Base-by-base conservation (phyloP, 345 rosid species). In the Sonneratia caseolaris region DNA sequence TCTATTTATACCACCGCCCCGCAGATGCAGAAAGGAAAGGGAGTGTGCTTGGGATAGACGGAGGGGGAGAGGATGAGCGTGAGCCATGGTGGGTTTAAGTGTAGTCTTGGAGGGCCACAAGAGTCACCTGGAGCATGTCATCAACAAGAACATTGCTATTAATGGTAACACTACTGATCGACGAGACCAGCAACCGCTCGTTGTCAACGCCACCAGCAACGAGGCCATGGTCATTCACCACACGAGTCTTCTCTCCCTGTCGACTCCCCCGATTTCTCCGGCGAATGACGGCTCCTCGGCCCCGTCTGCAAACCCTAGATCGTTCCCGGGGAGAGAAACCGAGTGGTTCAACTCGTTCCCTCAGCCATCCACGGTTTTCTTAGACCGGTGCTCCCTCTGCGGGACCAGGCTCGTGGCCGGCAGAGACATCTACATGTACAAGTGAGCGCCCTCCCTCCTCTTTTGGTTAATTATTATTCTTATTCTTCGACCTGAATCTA, bases 391-490 rank as follows among this genome's bases (percentile, higher is more conserved):
- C 64, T 79, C 67, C 51, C 80, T 87, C 6, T 92, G 98, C 78
- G 53, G 32, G 73, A 84, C 84, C 77, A 82, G 79, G 5, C 77
- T 92, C 61, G 76, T 72, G 40, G 82, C 74, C 0, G 82, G 86
- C 81, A 84, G 85, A 79, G 95, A 92, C 72, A 77, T 92, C 37
- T 92, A 87, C 86, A 92, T 90, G 95, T 92, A 92, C 84, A 88
- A 87, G 97, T 90, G 42, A 49, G 62, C 24, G 14, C 37, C 4
- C 16, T 43, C 56, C 19, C 18, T 40, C 16, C 8, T 3, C 16
- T 68, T 3, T 45, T 27, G 32, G 32, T 1, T 27, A 27, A 27
- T 27, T 27, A 27, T 27, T 27, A 1, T 27, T 27, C 32, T 27
- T 27, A 27, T 27, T 27, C 32, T 27, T 27, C 32, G 32, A 27